These are phyloP conservation scores for bread wheat (Triticum aestivum) DNA, from an alignment of 176 grass and related monocot genomes.

Conservation along the genomic window IWGSC_CS_RefSeq_v2.1 NC_057808.1:49361405-49361904, in stretches of 20 bases:
- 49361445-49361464: too few relatives aligned
- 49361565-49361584: background rate
- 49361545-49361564: background rate
- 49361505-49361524: too few relatives aligned
- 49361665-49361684: background rate
- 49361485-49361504: too few relatives aligned
- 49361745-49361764: constrained; percentile 6
- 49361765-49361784: background rate
- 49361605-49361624: background rate
- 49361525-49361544: background rate
- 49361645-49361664: background rate
- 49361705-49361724: background rate
- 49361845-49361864: background rate
- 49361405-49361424: too few relatives aligned
- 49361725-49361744: background rate
- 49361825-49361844: background rate
- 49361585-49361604: background rate
- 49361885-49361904: constrained; percentile 1
- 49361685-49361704: constrained; percentile 4
- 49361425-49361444: too few relatives aligned
- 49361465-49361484: too few relatives aligned
- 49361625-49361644: background rate
- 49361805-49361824: background rate
- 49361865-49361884: background rate
- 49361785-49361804: background rate